Evolutionary conservation across 2,329 filamentous ascomycete species (phyloP).

Genomic region (Neurospora sp.): DNA sequence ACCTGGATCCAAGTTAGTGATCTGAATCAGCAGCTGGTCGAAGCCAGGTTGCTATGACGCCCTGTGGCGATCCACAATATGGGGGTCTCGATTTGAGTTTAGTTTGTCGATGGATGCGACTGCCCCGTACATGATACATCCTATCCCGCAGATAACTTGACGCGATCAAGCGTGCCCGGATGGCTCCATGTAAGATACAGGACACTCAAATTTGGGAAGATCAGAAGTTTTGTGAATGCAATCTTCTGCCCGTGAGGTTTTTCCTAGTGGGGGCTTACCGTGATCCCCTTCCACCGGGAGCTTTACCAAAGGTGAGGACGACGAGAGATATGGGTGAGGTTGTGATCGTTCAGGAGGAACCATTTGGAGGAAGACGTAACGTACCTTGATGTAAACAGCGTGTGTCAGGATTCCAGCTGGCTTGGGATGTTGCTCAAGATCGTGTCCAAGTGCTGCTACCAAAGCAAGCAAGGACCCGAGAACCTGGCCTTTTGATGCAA

Average conservation of each 20-base stretch:
- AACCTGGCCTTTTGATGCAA: neutral
- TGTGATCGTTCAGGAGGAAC: neutral
- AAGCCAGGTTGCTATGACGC: neutral
- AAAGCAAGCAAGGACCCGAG: neutral
- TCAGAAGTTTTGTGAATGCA: neutral
- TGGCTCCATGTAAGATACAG: neutral
- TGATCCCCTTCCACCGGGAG: neutral
- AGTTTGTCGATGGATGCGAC: neutral
- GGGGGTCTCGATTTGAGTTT: neutral
- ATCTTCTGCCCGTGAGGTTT: neutral
- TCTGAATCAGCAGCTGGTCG: neutral
- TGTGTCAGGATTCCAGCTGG: neutral
- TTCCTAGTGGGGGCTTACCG: neutral
- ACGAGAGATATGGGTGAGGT: neutral
- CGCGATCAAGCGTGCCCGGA: neutral
- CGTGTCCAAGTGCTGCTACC: neutral
- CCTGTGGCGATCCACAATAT: neutral
- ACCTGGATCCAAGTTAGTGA: neutral
- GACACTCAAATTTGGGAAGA: neutral
- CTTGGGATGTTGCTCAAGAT: neutral
- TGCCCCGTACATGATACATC: neutral
- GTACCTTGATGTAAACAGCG: neutral
- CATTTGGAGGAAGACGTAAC: neutral
- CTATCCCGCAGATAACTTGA: neutral
- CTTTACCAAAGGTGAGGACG: neutral